A percentile compares a stretch with the other conserved stretches of the same genome.
phyloP scores from a whole-genome alignment of 2,329 filamentous ascomycete genomes.

The Venturia aucupariae region DNA sequence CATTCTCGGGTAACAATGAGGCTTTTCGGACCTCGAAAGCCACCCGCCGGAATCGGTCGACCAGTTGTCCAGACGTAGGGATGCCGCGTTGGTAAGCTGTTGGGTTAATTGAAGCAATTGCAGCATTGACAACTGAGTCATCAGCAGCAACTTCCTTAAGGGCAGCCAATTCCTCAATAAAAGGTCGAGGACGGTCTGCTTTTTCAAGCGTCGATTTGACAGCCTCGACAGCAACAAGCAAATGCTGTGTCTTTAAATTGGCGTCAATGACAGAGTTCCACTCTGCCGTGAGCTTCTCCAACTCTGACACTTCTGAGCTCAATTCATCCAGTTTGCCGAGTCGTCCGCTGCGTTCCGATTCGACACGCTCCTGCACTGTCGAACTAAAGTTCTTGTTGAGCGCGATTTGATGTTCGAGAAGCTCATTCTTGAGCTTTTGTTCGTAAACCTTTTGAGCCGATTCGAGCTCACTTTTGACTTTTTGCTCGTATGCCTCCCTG shows the following conservation, averaged over 20 bases:
- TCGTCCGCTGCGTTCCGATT: constrained; percentile 77
- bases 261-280: constrained; percentile 88
- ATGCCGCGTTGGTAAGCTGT: constrained; percentile 87
- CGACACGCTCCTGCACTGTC: constrained; percentile 72
- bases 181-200: constrained; percentile 66
- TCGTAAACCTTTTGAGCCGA: constrained; percentile 73
- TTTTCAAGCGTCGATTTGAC: constrained; percentile 77
- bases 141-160: constrained; percentile 84
- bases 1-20: constrained; percentile 81
- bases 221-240: constrained; percentile 91
- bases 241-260: constrained; percentile 89
- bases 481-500: constrained; percentile 67
- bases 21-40: constrained; percentile 91
- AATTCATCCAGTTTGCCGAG: constrained; percentile 79
- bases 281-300: constrained; percentile 72
- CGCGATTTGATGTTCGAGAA: constrained; percentile 82
- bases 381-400: constrained; percentile 77
- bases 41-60: constrained; percentile 92
- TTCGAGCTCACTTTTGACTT: constrained; percentile 68
- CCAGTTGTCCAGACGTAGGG: constrained; percentile 70
- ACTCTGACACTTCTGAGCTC: constrained; percentile 64
- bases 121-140: constrained; percentile 79
- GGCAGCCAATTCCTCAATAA: constrained; percentile 85
- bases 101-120: constrained; percentile 94
- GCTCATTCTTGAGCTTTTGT: constrained; percentile 71